Conservation (phyloP, 2,329 filamentous ascomycete genomes). For the Fonsecaea erecta region DNA sequence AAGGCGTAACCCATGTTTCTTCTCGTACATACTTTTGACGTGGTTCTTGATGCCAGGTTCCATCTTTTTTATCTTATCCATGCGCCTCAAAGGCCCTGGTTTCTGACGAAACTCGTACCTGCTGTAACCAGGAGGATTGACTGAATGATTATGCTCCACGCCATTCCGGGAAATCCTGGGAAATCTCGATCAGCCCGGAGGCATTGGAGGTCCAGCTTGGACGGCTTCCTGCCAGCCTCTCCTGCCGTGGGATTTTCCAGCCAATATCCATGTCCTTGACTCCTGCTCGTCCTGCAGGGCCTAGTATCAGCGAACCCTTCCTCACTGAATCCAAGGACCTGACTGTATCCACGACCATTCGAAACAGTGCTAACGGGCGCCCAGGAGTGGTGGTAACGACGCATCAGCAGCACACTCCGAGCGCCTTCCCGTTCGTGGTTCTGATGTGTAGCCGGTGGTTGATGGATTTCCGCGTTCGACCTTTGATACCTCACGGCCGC, state of each 20-base stretch:
- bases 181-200: not conserved
- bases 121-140: not conserved
- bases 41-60: not conserved
- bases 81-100: not conserved
- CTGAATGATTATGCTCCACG: not conserved
- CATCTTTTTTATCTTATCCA: not conserved
- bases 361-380: not conserved
- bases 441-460: not conserved
- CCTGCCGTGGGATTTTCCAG: not conserved
- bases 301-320: not conserved
- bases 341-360: not conserved
- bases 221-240: not conserved
- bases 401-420: not conserved
- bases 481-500: not conserved
- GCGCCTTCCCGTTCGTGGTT: not conserved
- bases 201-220: not conserved
- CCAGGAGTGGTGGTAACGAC: not conserved
- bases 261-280: not conserved
- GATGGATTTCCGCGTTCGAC: not conserved
- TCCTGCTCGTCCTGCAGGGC: not conserved
- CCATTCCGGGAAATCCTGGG: not conserved
- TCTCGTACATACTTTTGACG: not conserved
- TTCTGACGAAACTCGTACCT: not conserved
- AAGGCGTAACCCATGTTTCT: not conserved
- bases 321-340: not conserved